Evolutionary conservation across 257 asterid species (phyloP).

Genomic region (Fraxinus excelsior): DNA sequence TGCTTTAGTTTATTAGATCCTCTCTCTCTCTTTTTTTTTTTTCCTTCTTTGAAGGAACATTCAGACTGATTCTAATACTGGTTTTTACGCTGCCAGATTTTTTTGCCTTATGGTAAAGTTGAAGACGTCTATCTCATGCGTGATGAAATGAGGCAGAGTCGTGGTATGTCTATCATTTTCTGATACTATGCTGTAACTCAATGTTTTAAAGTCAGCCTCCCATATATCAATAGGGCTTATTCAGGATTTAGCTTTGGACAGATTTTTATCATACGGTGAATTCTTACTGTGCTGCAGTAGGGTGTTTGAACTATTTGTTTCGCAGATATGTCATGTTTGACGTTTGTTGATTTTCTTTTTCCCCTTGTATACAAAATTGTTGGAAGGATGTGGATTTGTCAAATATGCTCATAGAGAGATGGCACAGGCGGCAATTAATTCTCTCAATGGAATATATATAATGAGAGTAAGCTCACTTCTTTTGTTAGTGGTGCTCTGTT

Average conservation of each 20-base stretch:
- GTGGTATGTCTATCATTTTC: conserved; percentile 61
- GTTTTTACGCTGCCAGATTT: conserved; percentile 56
- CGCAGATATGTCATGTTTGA: conserved; percentile 13
- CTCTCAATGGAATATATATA: conserved; percentile 76
- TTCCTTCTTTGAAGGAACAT: conserved; percentile 1
- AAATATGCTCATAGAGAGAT: conserved; percentile 73
- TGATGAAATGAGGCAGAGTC: conserved; percentile 95
- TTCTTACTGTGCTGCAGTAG: not conserved
- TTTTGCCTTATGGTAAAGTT: conserved; percentile 81
- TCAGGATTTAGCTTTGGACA: not conserved
- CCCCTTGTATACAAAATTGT: conserved; percentile 19
- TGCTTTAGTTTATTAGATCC: conserved; percentile 1
- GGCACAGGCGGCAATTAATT: conserved; percentile 91
- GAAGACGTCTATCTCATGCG: conserved; percentile 99
- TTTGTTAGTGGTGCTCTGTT: conserved; percentile 14
- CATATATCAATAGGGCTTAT: not conserved
- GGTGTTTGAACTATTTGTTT: not conserved
- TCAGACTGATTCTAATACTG: conserved; percentile 23
- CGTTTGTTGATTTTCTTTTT: conserved; percentile 1
- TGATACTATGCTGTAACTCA: conserved; percentile 3
- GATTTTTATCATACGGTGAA: not conserved
- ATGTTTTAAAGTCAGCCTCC: conserved; percentile 17
- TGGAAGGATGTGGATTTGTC: conserved; percentile 95
- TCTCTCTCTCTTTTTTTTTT: too few relatives aligned
- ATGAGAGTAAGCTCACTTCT: conserved; percentile 70